Evolutionary conservation across 352 stramenopile genomes (phyloP).

Genomic region (Phytopythium sindhum): DNA sequence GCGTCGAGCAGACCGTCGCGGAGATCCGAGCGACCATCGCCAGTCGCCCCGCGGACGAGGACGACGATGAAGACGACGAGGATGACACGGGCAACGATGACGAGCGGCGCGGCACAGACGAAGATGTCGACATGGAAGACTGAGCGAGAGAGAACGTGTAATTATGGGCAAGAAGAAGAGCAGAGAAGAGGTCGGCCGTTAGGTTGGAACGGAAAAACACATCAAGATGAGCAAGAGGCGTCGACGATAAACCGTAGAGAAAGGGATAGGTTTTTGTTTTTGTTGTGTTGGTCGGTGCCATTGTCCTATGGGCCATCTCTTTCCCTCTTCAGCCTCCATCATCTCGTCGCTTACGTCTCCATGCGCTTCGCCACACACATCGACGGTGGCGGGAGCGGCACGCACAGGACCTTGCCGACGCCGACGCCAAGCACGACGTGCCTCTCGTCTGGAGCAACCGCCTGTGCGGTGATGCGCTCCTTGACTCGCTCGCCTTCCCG

Average conservation of each 20-base stretch:
- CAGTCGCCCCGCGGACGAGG: conserved; percentile 47
- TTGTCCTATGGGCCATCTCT: conserved; percentile 37
- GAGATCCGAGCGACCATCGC: conserved; percentile 55
- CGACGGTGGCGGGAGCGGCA: conserved; percentile 34
- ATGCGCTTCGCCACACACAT: conserved; percentile 5
- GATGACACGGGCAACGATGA: conserved; percentile 31
- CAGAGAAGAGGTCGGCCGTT: not conserved
- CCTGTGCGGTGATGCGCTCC: conserved; percentile 55
- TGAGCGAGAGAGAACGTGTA: conserved; percentile 27
- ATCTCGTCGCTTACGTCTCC: conserved; percentile 21
- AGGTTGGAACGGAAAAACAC: not conserved
- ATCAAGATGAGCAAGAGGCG: not conserved
- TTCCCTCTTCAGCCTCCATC: not conserved
- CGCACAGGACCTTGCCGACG: conserved; percentile 44
- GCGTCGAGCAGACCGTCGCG: conserved; percentile 58
- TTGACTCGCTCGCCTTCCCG: conserved; percentile 3
- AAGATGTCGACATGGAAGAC: conserved; percentile 84
- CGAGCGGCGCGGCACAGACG: conserved; percentile 31
- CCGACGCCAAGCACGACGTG: conserved; percentile 71
- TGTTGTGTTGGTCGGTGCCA: not conserved
- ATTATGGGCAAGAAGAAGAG: conserved; percentile 11
- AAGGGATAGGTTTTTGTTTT: conserved; percentile 49
- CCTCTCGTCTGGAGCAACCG: conserved; percentile 69
- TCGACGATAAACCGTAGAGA: not conserved
- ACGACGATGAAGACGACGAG: conserved; percentile 48